Percentiles rank a stretch among this genome's conserved stretches.
Conservation (phyloP, 108 stramenopile genomes). For the Chaetoceros muelleri region DNA sequence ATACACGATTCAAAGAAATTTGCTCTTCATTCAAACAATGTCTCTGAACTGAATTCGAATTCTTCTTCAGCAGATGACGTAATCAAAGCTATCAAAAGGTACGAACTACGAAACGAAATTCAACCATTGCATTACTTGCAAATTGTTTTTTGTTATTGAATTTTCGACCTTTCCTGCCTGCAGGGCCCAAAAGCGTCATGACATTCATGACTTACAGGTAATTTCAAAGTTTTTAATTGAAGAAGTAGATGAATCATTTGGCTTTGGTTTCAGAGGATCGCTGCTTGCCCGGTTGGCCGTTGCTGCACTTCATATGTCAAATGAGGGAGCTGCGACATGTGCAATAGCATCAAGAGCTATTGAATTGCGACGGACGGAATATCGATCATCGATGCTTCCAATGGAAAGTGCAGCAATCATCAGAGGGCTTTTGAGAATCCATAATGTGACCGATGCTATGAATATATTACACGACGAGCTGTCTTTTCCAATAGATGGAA, state of each 20-base stretch:
- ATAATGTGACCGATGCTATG: constrained; percentile 59
- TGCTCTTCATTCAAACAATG: constrained; percentile 32
- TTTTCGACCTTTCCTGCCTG: too few species aligned
- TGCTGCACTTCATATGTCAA: constrained; percentile 58
- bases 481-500: constrained; percentile 39
- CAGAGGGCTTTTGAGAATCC: constrained; percentile 49
- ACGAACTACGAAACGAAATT: not conserved
- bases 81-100: constrained; percentile 39
- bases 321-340: constrained; percentile 15
- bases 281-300: constrained; percentile 72
- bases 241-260: constrained; percentile 44
- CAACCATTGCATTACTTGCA: not conserved
- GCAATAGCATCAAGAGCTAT: constrained; percentile 52
- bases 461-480: constrained; percentile 65
- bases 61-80: constrained; percentile 61
- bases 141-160: too few species aligned
- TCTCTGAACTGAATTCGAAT: constrained; percentile 31
- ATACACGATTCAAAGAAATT: constrained; percentile 4
- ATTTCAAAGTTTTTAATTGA: constrained; percentile 68
- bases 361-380: constrained; percentile 34
- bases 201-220: constrained; percentile 45
- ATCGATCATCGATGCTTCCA: constrained; percentile 51
- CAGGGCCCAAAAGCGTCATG: constrained; percentile 66
- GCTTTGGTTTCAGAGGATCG: constrained; percentile 68
- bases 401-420: constrained; percentile 73